Evolutionary conservation across 352 stramenopile genomes (phyloP).

Genomic region (Pythium folliculosum): DNA sequence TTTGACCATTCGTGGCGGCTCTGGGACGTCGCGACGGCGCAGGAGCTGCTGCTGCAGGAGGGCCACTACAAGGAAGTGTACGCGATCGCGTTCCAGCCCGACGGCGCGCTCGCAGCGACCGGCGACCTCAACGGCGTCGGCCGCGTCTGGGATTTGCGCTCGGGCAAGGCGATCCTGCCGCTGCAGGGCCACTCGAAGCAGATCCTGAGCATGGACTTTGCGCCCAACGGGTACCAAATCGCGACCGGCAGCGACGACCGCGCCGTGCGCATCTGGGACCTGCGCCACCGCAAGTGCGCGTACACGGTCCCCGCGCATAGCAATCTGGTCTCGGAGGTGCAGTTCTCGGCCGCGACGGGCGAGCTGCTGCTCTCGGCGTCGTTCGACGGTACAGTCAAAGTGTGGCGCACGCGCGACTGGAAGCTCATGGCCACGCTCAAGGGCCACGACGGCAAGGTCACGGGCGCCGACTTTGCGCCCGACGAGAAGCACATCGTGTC

Average conservation of each 20-base stretch:
- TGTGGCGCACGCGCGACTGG: conserved; percentile 95
- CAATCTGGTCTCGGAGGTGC: conserved; percentile 93
- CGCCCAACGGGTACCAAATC: conserved; percentile 91
- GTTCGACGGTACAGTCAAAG: conserved; percentile 94
- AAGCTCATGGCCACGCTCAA: conserved; percentile 85
- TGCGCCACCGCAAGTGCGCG: conserved; percentile 88
- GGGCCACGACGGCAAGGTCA: conserved; percentile 96
- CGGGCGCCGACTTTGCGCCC: conserved; percentile 90
- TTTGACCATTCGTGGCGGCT: conserved; percentile 98
- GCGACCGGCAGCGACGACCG: conserved; percentile 96
- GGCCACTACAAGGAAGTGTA: conserved; percentile 96
- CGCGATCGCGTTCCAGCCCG: conserved; percentile 94
- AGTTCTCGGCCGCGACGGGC: conserved; percentile 74
- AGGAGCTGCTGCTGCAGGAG: conserved; percentile 95
- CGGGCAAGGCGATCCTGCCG: conserved; percentile 90
- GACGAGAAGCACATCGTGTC: conserved; percentile 90
- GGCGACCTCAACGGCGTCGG: conserved; percentile 94
- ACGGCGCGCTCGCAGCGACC: conserved; percentile 93
- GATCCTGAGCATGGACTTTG: conserved; percentile 94
- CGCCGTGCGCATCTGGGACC: conserved; percentile 96
- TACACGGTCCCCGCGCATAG: conserved; percentile 95
- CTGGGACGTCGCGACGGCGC: conserved; percentile 94
- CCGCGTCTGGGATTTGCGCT: conserved; percentile 96
- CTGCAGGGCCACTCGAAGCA: conserved; percentile 95
- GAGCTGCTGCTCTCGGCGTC: conserved; percentile 92